phyloP scores from a whole-genome alignment of 73 alveolate species.

The Tetrahymena malaccensis region DNA sequence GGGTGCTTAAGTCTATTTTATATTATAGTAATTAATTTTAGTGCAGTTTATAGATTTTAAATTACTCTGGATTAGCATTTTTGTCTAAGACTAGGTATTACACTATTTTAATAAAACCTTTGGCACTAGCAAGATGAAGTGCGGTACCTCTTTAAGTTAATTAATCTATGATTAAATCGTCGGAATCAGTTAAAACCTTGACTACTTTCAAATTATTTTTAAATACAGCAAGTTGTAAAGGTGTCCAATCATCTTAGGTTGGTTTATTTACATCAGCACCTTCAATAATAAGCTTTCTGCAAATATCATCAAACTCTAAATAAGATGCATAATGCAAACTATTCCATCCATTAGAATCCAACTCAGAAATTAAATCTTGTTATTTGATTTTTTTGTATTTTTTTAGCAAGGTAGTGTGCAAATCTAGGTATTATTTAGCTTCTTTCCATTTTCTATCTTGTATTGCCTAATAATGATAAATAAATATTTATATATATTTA shows the following conservation, averaged over 20 bases:
- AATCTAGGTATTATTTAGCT: background rate
- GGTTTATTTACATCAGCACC: slow-evolving; percentile 6
- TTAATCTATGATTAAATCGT: background rate
- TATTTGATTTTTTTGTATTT: background rate
- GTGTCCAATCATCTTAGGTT: slow-evolving; percentile 26
- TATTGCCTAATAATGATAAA: background rate
- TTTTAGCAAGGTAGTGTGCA: background rate
- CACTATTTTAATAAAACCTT: background rate
- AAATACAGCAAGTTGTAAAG: slow-evolving; percentile 6
- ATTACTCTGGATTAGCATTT: background rate
- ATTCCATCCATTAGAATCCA: slow-evolving; percentile 22
- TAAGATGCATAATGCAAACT: slow-evolving; percentile 7
- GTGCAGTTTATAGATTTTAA: background rate
- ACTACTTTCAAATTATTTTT: background rate
- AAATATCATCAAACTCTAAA: slow-evolving; percentile 13
- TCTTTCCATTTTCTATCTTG: background rate
- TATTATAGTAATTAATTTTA: background rate
- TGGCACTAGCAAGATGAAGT: background rate
- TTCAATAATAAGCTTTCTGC: background rate
- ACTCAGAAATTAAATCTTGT: background rate
- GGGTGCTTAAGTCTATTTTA: background rate
- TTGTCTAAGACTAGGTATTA: background rate
- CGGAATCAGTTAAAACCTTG: background rate
- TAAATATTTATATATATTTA: background rate
- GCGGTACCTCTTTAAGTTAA: background rate